Conservation (phyloP, 495 filamentous ascomycete species). For the Opeltia flavorubescens region DNA sequence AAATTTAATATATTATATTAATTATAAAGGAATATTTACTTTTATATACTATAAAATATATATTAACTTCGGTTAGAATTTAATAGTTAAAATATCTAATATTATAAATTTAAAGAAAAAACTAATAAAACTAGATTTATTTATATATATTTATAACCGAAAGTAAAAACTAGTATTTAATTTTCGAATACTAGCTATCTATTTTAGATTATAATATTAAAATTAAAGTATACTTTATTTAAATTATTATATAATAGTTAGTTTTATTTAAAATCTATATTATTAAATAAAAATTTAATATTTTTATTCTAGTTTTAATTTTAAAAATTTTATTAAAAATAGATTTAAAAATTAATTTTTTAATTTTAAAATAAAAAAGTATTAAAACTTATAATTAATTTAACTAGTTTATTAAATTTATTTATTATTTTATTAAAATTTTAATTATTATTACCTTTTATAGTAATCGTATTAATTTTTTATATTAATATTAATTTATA, state of each 20-base stretch:
- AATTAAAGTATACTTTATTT: constrained; percentile 89
- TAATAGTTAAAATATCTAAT: constrained; percentile 84
- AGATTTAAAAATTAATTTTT: too few species aligned
- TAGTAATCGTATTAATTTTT: background rate
- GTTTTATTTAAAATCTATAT: constrained; percentile 86
- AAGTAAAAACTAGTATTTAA: constrained; percentile 68
- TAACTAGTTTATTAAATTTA: constrained; percentile 5
- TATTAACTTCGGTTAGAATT: constrained; percentile 84
- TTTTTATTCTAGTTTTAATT: constrained; percentile 89
- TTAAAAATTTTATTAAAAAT: too few species aligned
- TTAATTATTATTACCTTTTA: constrained; percentile 8
- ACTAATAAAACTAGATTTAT: constrained; percentile 63
- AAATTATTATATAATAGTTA: constrained; percentile 80
- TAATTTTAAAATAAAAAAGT: too few species aligned
- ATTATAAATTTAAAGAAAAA: constrained; percentile 43
- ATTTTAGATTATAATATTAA: constrained; percentile 90
- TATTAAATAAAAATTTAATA: constrained; percentile 82
- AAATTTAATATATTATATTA: constrained; percentile 97
- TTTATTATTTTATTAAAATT: background rate
- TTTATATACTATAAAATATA: constrained; percentile 97
- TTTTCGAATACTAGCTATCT: constrained; percentile 85
- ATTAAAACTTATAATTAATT: constrained; percentile 1
- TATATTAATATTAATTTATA: background rate
- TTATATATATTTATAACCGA: constrained; percentile 97
- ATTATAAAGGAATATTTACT: constrained; percentile 94